phyloP scores from a whole-genome alignment of 108 stramenopile species.

The Pseudonitzschia multiseries region DNA sequence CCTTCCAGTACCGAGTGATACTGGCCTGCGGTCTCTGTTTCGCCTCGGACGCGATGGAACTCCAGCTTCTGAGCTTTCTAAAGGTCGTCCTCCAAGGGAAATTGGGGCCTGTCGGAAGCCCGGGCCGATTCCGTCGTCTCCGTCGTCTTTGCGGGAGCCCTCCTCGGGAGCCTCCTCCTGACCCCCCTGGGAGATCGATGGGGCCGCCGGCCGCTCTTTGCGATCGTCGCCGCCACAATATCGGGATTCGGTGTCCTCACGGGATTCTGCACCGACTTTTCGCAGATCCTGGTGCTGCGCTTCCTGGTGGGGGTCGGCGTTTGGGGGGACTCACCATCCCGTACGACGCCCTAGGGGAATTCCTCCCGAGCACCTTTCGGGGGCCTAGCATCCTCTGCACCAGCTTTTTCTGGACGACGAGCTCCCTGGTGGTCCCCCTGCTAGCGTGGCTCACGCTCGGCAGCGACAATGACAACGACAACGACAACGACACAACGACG shows the following conservation, averaged over 20 bases:
- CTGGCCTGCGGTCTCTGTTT: slow-evolving; percentile 71
- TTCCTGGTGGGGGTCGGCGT: slow-evolving; percentile 76
- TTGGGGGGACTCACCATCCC: slow-evolving; percentile 67
- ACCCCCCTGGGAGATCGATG: slow-evolving; percentile 63
- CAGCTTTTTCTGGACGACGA: slow-evolving; percentile 67
- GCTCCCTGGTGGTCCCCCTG: slow-evolving; percentile 55
- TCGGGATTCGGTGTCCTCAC: slow-evolving; percentile 56
- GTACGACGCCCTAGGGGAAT: slow-evolving; percentile 35
- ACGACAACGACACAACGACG: neutral
- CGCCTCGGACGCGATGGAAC: slow-evolving; percentile 72
- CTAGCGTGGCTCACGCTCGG: slow-evolving; percentile 56
- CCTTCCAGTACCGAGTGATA: slow-evolving; percentile 57
- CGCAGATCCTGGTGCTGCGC: slow-evolving; percentile 38
- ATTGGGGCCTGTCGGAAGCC: slow-evolving; percentile 52
- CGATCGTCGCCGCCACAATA: slow-evolving; percentile 44
- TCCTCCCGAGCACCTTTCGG: slow-evolving; percentile 48
- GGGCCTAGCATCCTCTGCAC: slow-evolving; percentile 42
- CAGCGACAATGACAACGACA: neutral
- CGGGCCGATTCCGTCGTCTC: slow-evolving; percentile 52
- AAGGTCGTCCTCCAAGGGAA: slow-evolving; percentile 45
- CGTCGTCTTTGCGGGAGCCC: slow-evolving; percentile 64
- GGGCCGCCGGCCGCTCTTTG: slow-evolving; percentile 64
- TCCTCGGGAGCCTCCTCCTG: slow-evolving; percentile 58
- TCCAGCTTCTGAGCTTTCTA: slow-evolving; percentile 64
- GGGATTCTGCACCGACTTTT: slow-evolving; percentile 48